These are phyloP conservation scores for Maudiozyma barnettii DNA, from an alignment of 805 yeast species.

Conservation along the genomic window DNA sequence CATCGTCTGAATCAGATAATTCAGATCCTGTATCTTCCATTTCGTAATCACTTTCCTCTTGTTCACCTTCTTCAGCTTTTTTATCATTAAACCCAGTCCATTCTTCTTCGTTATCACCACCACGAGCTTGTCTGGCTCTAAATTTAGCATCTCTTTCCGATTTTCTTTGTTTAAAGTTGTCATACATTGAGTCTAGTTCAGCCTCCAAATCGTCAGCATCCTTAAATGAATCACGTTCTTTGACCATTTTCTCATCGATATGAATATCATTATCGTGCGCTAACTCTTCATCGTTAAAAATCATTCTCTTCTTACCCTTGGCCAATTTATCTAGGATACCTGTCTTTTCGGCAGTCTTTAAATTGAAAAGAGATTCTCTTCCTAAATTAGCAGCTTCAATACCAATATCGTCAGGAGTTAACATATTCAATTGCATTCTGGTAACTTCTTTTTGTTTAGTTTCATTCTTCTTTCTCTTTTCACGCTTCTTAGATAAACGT, in stretches of 20 bases:
- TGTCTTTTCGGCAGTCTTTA: conserved; percentile 78
- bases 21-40: conserved; percentile 32
- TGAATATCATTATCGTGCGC: conserved; percentile 49
- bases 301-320: conserved; percentile 60
- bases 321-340: conserved; percentile 69
- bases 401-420: conserved; percentile 87
- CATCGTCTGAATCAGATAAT: conserved; percentile 58
- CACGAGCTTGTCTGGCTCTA: conserved; percentile 63
- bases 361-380: conserved; percentile 68
- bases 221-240: conserved; percentile 32
- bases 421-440: conserved; percentile 94
- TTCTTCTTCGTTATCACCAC: conserved; percentile 63
- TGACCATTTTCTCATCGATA: conserved; percentile 36
- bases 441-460: conserved; percentile 74
- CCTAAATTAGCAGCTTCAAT: conserved; percentile 81
- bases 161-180: conserved; percentile 53
- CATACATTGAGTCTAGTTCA: conserved; percentile 76
- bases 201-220: conserved; percentile 64
- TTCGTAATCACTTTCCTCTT: conserved; percentile 35
- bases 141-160: conserved; percentile 61
- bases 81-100: conserved; percentile 68
- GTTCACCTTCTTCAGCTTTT: conserved; percentile 31
- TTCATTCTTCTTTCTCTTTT: conserved; percentile 75
- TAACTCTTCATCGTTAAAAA: conserved; percentile 48
- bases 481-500: conserved; percentile 61